A percentile compares a stretch with the other conserved stretches of the same genome.
Evolutionary conservation across 2,329 filamentous ascomycete species (phyloP).

Genomic region (Anthostomella pinea): DNA sequence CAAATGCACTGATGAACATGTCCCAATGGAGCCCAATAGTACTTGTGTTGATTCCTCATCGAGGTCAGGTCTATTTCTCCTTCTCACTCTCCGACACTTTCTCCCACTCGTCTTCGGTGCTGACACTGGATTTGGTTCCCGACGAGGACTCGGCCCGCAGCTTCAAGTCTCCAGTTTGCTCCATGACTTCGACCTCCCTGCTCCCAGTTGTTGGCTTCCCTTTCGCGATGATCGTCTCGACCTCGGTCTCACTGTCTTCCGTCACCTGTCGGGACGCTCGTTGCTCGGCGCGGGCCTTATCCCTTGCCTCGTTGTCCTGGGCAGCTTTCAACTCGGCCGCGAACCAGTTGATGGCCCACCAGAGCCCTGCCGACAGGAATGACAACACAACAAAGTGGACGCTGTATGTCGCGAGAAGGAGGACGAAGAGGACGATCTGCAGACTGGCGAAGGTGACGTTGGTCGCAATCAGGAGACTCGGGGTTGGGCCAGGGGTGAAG

Average conservation of each 20-base stretch:
- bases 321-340: conserved; percentile 59
- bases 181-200: conserved; percentile 43
- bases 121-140: conserved; percentile 56
- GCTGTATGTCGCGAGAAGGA: conserved; percentile 80
- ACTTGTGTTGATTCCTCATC: conserved; percentile 1
- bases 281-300: conserved; percentile 40
- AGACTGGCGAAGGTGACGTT: conserved; percentile 86
- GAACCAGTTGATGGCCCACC: conserved; percentile 98
- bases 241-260: conserved; percentile 51
- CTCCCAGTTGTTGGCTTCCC: conserved; percentile 30
- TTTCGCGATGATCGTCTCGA: conserved; percentile 38
- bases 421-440: conserved; percentile 71
- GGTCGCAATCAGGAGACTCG: conserved; percentile 82
- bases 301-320: conserved; percentile 42
- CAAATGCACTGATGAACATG: conserved; percentile 8
- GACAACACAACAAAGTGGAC: conserved; percentile 87
- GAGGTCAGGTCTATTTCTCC: conserved; percentile 39
- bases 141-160: conserved; percentile 39
- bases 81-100: conserved; percentile 77
- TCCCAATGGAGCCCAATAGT: conserved; percentile 10
- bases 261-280: conserved; percentile 29
- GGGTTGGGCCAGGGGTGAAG: conserved; percentile 89
- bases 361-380: conserved; percentile 73
- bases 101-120: conserved; percentile 97
- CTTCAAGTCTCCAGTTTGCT: conserved; percentile 47